These are phyloP conservation scores for Miscanthus sacchariflorus DNA, from an alignment of 202 grass and related monocot genomes.

Conservation along the genomic window DNA sequence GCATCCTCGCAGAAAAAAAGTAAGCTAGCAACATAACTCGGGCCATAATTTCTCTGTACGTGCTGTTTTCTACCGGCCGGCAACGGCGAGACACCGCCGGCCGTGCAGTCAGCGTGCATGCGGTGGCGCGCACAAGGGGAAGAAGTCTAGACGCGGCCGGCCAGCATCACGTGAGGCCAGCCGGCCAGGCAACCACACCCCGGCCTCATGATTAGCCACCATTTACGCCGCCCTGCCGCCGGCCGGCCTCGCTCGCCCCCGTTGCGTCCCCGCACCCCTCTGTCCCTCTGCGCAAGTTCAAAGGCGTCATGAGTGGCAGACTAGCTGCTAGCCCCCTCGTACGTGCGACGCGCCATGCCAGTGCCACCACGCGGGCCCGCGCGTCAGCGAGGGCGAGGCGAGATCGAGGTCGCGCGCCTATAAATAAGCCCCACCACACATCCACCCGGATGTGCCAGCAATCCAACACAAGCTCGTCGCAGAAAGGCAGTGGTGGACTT, in stretches of 20 bases:
- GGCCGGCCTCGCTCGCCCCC: neutral
- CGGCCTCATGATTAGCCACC: slow-evolving; percentile 86
- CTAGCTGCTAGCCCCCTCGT: neutral
- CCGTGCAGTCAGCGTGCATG: neutral
- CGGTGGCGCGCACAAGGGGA: neutral
- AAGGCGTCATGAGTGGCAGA: slow-evolving; percentile 43
- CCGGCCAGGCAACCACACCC: neutral
- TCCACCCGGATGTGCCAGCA: neutral
- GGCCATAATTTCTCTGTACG: slow-evolving; percentile 22
- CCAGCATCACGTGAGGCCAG: slow-evolving; percentile 41
- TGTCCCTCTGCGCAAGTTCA: slow-evolving; percentile 44
- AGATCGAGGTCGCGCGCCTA: slow-evolving; percentile 24
- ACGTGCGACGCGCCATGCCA: slow-evolving; percentile 28
- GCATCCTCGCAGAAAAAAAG: neutral
- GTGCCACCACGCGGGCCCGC: neutral
- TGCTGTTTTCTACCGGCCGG: neutral
- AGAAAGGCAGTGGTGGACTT: neutral
- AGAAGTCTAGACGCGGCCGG: neutral
- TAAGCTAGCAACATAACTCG: neutral
- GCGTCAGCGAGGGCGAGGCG: slow-evolving; percentile 32
- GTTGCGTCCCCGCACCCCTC: neutral
- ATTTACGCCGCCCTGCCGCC: slow-evolving; percentile 67
- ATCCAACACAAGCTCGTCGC: neutral
- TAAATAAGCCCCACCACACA: slow-evolving; percentile 73
- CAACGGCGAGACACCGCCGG: slow-evolving; percentile 2